phyloP scores from a whole-genome alignment of 208 protist genomes.

The Crithidia mellificae region DNA sequence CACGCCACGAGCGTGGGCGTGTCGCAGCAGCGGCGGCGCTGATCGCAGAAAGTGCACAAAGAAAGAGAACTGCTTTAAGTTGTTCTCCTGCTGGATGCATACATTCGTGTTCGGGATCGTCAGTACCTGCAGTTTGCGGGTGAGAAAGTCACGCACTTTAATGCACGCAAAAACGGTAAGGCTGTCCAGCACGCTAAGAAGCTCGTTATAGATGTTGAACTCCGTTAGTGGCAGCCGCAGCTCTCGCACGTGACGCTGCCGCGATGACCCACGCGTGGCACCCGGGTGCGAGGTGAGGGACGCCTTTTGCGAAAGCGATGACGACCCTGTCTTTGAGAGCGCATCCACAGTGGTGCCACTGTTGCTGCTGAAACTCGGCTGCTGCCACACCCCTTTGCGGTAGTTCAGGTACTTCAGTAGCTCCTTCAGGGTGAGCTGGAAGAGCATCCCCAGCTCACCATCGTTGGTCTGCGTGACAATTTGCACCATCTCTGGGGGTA shows the following conservation, averaged over 20 bases:
- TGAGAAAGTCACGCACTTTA: slow-evolving; percentile 71
- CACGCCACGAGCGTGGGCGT: slow-evolving; percentile 28
- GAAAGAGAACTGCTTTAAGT: slow-evolving; percentile 58
- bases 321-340: neutral
- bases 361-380: neutral
- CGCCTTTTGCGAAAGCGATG: neutral
- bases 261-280: neutral
- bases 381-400: slow-evolving; percentile 47
- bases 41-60: slow-evolving; percentile 79
- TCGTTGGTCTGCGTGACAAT: slow-evolving; percentile 71
- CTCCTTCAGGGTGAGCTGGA: slow-evolving; percentile 51
- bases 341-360: too few relatives aligned
- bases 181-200: slow-evolving; percentile 59
- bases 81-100: slow-evolving; percentile 84
- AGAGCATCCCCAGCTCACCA: slow-evolving; percentile 73
- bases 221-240: slow-evolving; percentile 46
- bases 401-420: slow-evolving; percentile 68
- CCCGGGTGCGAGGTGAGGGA: neutral
- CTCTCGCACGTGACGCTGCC: slow-evolving; percentile 21
- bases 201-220: slow-evolving; percentile 62
- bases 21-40: slow-evolving; percentile 55
- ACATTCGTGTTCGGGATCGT: slow-evolving; percentile 78
- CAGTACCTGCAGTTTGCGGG: slow-evolving; percentile 65
- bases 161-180: slow-evolving; percentile 79
- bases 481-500: slow-evolving; percentile 81